Evolutionary conservation across 306 rosid species (phyloP).

Genomic region (Malus sylvestris): DNA sequence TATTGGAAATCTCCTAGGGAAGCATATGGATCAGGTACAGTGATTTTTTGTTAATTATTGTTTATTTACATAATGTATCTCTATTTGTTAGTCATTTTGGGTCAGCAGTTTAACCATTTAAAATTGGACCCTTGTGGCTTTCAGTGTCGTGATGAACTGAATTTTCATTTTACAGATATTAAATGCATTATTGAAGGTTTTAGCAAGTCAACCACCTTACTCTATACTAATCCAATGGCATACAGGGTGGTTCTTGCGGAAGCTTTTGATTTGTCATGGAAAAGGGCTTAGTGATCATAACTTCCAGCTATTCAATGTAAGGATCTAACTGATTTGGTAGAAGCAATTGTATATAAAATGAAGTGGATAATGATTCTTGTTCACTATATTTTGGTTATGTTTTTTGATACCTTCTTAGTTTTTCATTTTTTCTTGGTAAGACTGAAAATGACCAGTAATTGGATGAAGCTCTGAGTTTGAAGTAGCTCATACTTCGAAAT

Average conservation of each 20-base stretch:
- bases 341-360: not conserved
- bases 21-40: conserved; percentile 49
- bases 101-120: not conserved
- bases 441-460: not conserved
- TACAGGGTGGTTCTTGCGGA: conserved; percentile 75
- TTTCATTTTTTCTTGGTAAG: not conserved
- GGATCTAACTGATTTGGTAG: conserved; percentile 27
- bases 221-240: conserved; percentile 55
- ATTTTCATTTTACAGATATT: conserved; percentile 49
- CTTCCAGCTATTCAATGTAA: conserved; percentile 52
- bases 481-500: not conserved
- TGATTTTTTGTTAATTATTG: not conserved
- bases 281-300: conserved; percentile 33
- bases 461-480: not conserved
- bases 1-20: conserved; percentile 37
- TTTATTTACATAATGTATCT: conserved; percentile 6
- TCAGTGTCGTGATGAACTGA: conserved; percentile 18
- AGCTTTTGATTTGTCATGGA: conserved; percentile 40
- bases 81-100: not conserved
- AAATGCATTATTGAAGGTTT: conserved; percentile 58
- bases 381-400: not conserved
- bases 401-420: not conserved
- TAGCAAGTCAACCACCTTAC: conserved; percentile 54
- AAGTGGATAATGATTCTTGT: not conserved
- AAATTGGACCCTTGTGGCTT: conserved; percentile 2